These are phyloP conservation scores for Stromatinia cepivora DNA, from an alignment of 2,329 filamentous ascomycete species.

Conservation along the genomic window DNA sequence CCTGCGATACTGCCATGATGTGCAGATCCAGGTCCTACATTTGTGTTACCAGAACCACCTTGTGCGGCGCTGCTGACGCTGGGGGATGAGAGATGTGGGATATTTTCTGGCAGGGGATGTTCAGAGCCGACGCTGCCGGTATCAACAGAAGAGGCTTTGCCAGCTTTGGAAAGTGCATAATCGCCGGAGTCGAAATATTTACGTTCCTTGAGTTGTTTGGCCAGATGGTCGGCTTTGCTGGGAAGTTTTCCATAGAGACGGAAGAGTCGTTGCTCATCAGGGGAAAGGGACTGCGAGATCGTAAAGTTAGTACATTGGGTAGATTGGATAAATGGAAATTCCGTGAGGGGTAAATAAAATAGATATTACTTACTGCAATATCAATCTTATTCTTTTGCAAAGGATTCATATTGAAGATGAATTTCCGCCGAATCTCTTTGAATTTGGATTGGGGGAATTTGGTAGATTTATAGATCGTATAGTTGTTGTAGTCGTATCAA, in stretches of 20 bases:
- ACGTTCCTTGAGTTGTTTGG: constrained; percentile 98
- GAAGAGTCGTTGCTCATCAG: constrained; percentile 95
- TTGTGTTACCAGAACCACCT: constrained; percentile 47
- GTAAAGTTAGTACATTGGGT: constrained; percentile 8
- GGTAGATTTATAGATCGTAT: neutral
- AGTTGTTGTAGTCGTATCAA: neutral
- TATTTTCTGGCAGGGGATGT: constrained; percentile 93
- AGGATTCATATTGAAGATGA: constrained; percentile 72
- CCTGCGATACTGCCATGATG: constrained; percentile 42
- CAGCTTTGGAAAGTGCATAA: constrained; percentile 95
- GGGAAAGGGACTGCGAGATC: constrained; percentile 71
- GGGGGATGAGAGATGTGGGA: constrained; percentile 80
- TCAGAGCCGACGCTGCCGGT: constrained; percentile 91
- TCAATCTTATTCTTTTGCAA: constrained; percentile 99
- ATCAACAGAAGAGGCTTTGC: constrained; percentile 91
- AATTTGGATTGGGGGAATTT: neutral
- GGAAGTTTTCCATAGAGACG: constrained; percentile 97
- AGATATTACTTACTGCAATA: constrained; percentile 70
- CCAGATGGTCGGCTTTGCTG: constrained; percentile 91
- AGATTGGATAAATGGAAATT: constrained; percentile 1
- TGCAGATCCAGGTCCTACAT: constrained; percentile 34
- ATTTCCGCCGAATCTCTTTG: neutral
- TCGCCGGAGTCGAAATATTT: constrained; percentile 98
- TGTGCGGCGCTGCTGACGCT: constrained; percentile 43
- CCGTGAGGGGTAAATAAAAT: neutral